Conservation (phyloP, 768 basidiomycete genomes). For the Grammothele lineata region DNA sequence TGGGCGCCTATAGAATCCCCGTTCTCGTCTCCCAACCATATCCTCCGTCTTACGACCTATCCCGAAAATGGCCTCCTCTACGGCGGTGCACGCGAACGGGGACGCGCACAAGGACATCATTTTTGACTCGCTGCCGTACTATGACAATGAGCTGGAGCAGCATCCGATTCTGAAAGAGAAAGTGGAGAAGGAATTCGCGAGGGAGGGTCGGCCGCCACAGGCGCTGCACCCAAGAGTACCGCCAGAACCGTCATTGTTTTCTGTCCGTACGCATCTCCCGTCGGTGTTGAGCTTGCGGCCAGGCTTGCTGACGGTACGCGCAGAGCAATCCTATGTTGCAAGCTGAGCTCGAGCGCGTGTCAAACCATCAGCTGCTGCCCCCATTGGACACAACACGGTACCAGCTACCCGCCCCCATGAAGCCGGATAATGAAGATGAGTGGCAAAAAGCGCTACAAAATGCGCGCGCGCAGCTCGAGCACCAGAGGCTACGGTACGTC, state of each 20-base stretch:
- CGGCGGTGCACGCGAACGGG: constrained; percentile 1
- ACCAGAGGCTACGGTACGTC: constrained; percentile 73
- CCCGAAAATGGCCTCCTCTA: constrained; percentile 13
- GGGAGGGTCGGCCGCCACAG: constrained; percentile 55
- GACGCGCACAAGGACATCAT: constrained; percentile 30
- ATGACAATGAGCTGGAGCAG: constrained; percentile 86
- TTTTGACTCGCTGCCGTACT: constrained; percentile 90
- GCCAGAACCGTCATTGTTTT: constrained; percentile 60
- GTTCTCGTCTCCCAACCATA: constrained; percentile 10
- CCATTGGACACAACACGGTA: constrained; percentile 71
- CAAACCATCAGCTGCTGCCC: constrained; percentile 58
- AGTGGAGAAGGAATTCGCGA: constrained; percentile 72
- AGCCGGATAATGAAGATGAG: constrained; percentile 65
- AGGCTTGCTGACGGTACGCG: background rate
- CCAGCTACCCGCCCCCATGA: constrained; percentile 63
- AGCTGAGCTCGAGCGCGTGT: constrained; percentile 73
- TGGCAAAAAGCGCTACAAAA: constrained; percentile 75
- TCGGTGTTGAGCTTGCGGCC: too few species aligned
- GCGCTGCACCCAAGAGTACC: constrained; percentile 69
- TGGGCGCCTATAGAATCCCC: constrained; percentile 5
- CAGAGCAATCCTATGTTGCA: constrained; percentile 68
- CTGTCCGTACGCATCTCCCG: constrained; percentile 44
- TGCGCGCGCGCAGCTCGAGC: constrained; percentile 79
- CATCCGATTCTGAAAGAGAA: constrained; percentile 67
- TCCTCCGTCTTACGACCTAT: background rate